Evolutionary conservation across 768 basidiomycete genomes (phyloP).

Genomic region (Galerina sulciceps): DNA sequence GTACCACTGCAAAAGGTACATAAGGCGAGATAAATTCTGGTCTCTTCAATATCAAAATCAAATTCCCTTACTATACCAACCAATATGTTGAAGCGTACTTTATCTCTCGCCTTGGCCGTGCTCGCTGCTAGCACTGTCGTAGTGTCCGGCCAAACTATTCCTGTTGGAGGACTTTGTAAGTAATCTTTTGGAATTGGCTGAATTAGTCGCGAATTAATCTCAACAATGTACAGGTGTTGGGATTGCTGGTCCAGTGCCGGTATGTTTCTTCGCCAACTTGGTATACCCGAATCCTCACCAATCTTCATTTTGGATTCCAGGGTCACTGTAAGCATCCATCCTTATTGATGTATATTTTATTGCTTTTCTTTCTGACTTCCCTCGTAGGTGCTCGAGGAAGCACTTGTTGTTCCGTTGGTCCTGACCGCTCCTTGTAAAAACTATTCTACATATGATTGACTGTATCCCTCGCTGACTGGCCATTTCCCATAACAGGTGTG

Average conservation of each 20-base stretch:
- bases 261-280: too few relatives aligned
- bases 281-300: too few relatives aligned
- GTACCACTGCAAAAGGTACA: too few relatives aligned
- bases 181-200: neutral
- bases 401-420: slow-evolving; percentile 18
- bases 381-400: slow-evolving; percentile 17
- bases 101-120: neutral
- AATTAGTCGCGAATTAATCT: too few relatives aligned
- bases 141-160: slow-evolving; percentile 9
- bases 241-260: too few relatives aligned
- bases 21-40: too few relatives aligned
- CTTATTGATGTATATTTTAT: too few relatives aligned
- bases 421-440: slow-evolving; percentile 19
- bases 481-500: slow-evolving; percentile 14
- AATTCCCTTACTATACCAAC: neutral
- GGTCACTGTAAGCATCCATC: too few relatives aligned
- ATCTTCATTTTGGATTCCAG: too few relatives aligned
- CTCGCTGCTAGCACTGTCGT: neutral
- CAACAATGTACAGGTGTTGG: too few relatives aligned
- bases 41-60: neutral
- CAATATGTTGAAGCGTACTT: neutral
- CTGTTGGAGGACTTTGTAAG: slow-evolving; percentile 18
- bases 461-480: neutral
- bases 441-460: neutral
- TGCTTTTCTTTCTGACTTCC: neutral